Conservation (phyloP, 306 rosid species). For the Ceratonia siliqua region DNA sequence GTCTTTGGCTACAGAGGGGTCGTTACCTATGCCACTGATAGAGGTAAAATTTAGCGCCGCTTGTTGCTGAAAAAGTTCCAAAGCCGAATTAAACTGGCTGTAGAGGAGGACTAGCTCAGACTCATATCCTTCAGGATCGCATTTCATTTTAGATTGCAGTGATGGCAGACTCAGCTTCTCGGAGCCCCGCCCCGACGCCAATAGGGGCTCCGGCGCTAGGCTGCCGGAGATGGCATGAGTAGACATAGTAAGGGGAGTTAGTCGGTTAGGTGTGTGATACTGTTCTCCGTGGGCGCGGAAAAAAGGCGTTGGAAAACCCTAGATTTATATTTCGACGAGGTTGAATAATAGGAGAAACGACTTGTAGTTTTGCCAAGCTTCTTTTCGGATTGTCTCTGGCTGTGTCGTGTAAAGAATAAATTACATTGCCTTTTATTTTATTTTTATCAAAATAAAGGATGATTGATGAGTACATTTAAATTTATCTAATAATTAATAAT, state of each 20-base stretch:
- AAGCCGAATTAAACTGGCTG: conserved; percentile 68
- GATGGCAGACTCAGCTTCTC: conserved; percentile 65
- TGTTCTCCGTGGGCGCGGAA: not conserved
- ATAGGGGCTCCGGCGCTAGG: conserved; percentile 38
- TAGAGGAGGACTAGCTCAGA: conserved; percentile 62
- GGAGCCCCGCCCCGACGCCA: conserved; percentile 55
- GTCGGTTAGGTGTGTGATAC: not conserved
- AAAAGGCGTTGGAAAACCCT: not conserved
- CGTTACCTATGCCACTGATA: conserved; percentile 62
- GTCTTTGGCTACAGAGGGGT: conserved; percentile 71
- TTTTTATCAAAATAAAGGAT: too few species aligned
- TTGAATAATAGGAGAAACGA: too few species aligned
- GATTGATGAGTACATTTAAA: too few species aligned
- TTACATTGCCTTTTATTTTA: too few species aligned
- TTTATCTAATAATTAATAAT: too few species aligned
- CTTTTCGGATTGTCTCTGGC: too few species aligned
- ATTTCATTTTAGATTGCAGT: conserved; percentile 85
- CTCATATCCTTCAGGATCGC: conserved; percentile 83
- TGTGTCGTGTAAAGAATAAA: too few species aligned
- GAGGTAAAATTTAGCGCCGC: conserved; percentile 68
- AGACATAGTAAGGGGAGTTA: not conserved
- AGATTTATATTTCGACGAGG: not conserved
- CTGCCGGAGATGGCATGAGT: conserved; percentile 13
- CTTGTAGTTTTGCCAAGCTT: too few species aligned
- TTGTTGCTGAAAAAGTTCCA: conserved; percentile 74